Evolutionary conservation across 2,329 filamentous ascomycete species (phyloP).

Genomic region (Talaromyces piceae): DNA sequence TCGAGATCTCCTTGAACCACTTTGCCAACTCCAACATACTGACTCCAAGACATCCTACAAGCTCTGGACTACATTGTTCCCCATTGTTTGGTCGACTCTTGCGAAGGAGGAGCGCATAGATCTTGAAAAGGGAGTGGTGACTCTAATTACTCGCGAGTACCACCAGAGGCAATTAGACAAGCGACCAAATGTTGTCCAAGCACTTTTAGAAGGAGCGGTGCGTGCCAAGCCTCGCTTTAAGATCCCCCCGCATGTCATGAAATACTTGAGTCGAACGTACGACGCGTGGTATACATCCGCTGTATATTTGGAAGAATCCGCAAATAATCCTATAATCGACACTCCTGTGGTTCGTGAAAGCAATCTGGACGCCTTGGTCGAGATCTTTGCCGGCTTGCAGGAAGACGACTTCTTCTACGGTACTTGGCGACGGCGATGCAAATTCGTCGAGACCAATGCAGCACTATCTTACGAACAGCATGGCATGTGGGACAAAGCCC

Average conservation of each 20-base stretch:
- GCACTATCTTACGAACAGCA: conserved; percentile 97
- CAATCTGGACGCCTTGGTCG: conserved; percentile 90
- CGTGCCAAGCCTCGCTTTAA: conserved; percentile 81
- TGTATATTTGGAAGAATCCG: conserved; percentile 80
- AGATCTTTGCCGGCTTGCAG: conserved; percentile 81
- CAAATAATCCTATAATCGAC: conserved; percentile 75
- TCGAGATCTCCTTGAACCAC: conserved; percentile 79
- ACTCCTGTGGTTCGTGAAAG: conserved; percentile 81
- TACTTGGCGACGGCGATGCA: conserved; percentile 88
- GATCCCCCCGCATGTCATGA: conserved; percentile 90
- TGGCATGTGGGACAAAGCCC: conserved; percentile 98
- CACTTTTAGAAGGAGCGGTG: conserved; percentile 78
- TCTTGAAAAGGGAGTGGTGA: conserved; percentile 84
- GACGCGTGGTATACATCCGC: conserved; percentile 96
- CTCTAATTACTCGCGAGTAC: conserved; percentile 86
- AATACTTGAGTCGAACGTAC: conserved; percentile 88
- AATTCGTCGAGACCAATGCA: conserved; percentile 96
- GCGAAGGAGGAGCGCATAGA: conserved; percentile 82
- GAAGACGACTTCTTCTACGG: conserved; percentile 98
- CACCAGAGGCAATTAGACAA: conserved; percentile 91
- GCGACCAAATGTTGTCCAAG: conserved; percentile 90
- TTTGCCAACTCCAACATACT: conserved; percentile 86
- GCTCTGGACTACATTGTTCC: conserved; percentile 86
- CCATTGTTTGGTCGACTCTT: conserved; percentile 85
- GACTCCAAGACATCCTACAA: conserved; percentile 75